Evolutionary conservation across 2,329 filamentous ascomycete species (phyloP).

Genomic region (Pseudogymnoascus sp.): DNA sequence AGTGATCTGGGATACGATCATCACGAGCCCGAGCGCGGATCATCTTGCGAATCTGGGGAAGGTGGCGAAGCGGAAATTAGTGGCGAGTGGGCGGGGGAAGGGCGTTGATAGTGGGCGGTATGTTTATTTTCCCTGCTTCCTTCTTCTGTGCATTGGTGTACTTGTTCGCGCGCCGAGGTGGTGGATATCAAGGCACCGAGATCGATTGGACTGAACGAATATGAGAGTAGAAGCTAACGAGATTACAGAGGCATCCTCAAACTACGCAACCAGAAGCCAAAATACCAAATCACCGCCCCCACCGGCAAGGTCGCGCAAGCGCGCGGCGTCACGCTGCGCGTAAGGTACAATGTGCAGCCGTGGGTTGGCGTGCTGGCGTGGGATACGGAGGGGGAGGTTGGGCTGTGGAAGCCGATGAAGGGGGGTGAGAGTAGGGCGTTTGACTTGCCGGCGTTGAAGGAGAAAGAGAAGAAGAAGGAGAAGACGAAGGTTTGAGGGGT

Average conservation of each 20-base stretch:
- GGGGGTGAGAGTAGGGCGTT: constrained; percentile 60
- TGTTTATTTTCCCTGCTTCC: neutral
- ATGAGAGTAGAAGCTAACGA: constrained; percentile 11
- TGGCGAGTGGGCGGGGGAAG: constrained; percentile 51
- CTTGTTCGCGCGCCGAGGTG: too few species aligned
- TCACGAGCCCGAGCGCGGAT: constrained; percentile 63
- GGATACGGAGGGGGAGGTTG: constrained; percentile 50
- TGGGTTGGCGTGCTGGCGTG: constrained; percentile 88
- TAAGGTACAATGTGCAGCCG: constrained; percentile 96
- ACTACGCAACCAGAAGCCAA: constrained; percentile 78
- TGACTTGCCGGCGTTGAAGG: constrained; percentile 56
- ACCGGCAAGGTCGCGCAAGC: constrained; percentile 67
- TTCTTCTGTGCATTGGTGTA: neutral
- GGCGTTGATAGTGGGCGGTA: constrained; percentile 39
- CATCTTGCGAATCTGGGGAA: constrained; percentile 47
- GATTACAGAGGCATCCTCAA: constrained; percentile 57
- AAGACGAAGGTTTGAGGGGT: neutral
- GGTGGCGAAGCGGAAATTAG: constrained; percentile 52
- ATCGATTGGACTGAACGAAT: too few species aligned
- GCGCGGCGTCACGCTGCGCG: constrained; percentile 64
- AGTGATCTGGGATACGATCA: constrained; percentile 94
- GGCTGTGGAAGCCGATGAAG: constrained; percentile 56
- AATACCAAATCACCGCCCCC: constrained; percentile 95
- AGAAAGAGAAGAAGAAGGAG: constrained; percentile 33
- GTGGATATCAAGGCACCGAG: too few species aligned